Conservation (phyloP, 2,329 filamentous ascomycete species). For the Aspergillus pseudoterreus region DNA sequence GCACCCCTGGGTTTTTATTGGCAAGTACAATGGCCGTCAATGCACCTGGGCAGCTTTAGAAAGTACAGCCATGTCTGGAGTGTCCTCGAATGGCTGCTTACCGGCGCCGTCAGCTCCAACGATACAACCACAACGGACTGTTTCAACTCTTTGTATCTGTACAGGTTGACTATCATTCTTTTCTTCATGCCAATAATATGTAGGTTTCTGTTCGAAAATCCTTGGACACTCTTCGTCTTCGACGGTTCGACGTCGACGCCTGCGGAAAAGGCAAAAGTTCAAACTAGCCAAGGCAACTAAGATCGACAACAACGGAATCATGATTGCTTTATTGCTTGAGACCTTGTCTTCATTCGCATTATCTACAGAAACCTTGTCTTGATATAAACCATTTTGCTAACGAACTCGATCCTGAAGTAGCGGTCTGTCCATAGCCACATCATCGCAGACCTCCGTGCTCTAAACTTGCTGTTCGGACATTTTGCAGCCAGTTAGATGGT, state of each 20-base stretch:
- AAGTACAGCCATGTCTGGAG: background rate
- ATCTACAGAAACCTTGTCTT: background rate
- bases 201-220: background rate
- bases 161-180: background rate
- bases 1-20: constrained; percentile 22
- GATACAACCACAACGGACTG: background rate
- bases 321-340: background rate
- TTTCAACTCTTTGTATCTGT: background rate
- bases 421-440: too few relatives aligned
- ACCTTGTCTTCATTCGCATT: background rate
- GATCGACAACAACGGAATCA: background rate
- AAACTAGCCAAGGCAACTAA: background rate
- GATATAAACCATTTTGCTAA: background rate
- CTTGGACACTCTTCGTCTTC: background rate
- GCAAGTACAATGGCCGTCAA: constrained; percentile 23
- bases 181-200: background rate
- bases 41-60: constrained; percentile 10
- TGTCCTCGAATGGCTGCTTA: background rate
- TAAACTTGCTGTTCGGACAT: too few relatives aligned
- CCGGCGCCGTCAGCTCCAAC: background rate
- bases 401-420: too few relatives aligned
- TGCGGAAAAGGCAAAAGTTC: background rate
- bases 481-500: too few relatives aligned
- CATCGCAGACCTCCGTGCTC: too few relatives aligned
- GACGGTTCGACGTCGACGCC: background rate